A percentile compares a stretch with the other conserved stretches of the same genome.
These are phyloP conservation scores for Ephemerocybe angulata DNA, from an alignment of 768 basidiomycete genomes.

Conservation along the genomic window DNA sequence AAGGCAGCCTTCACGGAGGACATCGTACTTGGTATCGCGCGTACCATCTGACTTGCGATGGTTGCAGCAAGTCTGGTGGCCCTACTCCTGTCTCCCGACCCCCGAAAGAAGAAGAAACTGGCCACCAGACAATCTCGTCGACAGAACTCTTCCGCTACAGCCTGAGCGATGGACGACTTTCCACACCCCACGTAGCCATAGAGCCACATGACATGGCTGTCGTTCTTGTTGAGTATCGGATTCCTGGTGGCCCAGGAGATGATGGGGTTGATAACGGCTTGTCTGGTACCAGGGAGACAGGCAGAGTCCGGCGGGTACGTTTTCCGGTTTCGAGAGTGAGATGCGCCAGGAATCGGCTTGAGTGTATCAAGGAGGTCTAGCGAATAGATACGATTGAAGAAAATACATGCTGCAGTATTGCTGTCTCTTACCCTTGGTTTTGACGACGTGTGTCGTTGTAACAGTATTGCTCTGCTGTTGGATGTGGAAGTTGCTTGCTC, in stretches of 20 bases:
- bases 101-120: conserved; percentile 4
- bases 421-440: too few species aligned
- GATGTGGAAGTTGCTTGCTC: too few species aligned
- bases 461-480: too few species aligned
- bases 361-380: not conserved
- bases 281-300: not conserved
- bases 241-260: not conserved
- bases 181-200: not conserved
- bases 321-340: not conserved
- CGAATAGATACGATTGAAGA: too few species aligned
- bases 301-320: not conserved
- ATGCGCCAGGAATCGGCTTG: not conserved
- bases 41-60: not conserved
- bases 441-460: too few species aligned
- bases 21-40: not conserved
- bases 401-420: too few species aligned
- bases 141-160: not conserved
- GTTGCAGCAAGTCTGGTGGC: not conserved
- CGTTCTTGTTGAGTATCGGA: not conserved
- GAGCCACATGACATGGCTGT: not conserved
- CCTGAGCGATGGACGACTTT: conserved; percentile 1
- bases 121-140: not conserved
- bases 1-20: not conserved
- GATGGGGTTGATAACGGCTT: not conserved
- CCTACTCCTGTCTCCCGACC: not conserved